Base-by-base conservation (phyloP, 257 asterid species). In the Orobanche coerulescens region DNA sequence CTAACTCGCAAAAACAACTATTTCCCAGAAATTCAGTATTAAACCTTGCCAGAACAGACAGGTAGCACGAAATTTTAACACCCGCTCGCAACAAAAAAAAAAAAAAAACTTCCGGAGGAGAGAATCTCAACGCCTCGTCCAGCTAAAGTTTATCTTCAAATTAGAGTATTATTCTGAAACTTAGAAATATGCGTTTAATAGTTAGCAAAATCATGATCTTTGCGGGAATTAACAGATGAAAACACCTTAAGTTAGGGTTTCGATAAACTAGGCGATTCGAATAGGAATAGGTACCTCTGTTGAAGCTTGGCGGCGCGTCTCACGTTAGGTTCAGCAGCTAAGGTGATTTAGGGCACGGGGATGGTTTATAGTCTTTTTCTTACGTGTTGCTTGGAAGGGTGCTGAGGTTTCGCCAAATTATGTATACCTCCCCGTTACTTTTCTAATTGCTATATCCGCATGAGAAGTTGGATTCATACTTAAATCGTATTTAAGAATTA, bases 21-120 rank as follows among this genome's bases (percentile, higher is more conserved):
- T 43, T 18, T 14, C 62, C 62, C 16, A 44, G 13, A 26, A 42
- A 16, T 14, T 8, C 62, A 37, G 20, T 2, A 64, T 1, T 16
- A 19, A 52, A 33, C 48, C 74, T 58, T 77, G 73, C 82, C 82
- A 25, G 58, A 62, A 15, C 57, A 40, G 30, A 68, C 12, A 55
- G 58, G 2, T 50, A 54, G 62, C 56, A 23, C 47, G 19, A 47
- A 46, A 6, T 30, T 62, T 15, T 6, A 46, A 65, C 28, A 64
- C 73, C 73, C 37, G 59, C 7, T 67, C 58, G 36, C 70, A 30
- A 30, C 3, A 5, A 6, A 20, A 53, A 30, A 30, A 30, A 5
- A 6, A 20, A 53, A 53, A 26, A 71, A 58, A 63, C 69, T 58
- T 42, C 30, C 48, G 71, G 56, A 52, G 55, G 58, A 36, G 57